Evolutionary conservation across 1,284 basidiomycete species (phyloP).

Genomic region (Prillingera fragicola): DNA sequence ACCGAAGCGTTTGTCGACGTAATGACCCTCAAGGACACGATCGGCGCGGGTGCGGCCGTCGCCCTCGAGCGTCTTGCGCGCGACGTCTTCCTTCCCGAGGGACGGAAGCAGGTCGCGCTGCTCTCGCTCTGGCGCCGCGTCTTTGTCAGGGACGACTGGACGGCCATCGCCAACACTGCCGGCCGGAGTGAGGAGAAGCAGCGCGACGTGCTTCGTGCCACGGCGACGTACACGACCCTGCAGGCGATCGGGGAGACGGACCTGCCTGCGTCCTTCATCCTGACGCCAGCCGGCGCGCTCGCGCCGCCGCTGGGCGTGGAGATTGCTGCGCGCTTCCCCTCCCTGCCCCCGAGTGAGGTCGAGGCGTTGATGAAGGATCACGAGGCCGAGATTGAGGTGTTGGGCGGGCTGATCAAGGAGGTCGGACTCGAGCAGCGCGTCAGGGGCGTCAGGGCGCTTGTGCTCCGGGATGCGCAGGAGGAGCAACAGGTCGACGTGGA

Average conservation of each 20-base stretch:
- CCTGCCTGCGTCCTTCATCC: constrained; percentile 6
- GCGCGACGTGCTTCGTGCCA: constrained; percentile 24
- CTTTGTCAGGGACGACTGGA: constrained; percentile 71
- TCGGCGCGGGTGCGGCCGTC: constrained; percentile 45
- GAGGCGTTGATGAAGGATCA: constrained; percentile 40
- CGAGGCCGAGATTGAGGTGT: constrained; percentile 33
- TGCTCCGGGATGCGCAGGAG: constrained; percentile 32
- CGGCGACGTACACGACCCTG: constrained; percentile 35
- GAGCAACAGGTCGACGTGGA: constrained; percentile 5
- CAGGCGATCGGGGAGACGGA: constrained; percentile 15
- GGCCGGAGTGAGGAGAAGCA: constrained; percentile 43
- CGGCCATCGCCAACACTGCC: constrained; percentile 31
- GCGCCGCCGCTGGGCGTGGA: constrained; percentile 32
- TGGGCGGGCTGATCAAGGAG: constrained; percentile 28
- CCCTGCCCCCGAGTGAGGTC: constrained; percentile 29
- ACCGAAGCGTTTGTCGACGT: constrained; percentile 54
- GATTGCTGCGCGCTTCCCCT: constrained; percentile 41
- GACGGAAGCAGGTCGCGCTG: constrained; percentile 63
- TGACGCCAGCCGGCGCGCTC: constrained; percentile 33
- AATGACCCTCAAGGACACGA: constrained; percentile 50
- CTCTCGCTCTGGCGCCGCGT: constrained; percentile 77
- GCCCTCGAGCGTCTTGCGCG: constrained; percentile 50
- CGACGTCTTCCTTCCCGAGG: constrained; percentile 57
- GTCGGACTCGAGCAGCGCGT: constrained; percentile 32
- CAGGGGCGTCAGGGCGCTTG: constrained; percentile 29